Evolutionary conservation across 1,139 yeast species (phyloP), one percentile per base, ranked within the genome.

Genomic region (Insectozyma bohioensis): DNA sequence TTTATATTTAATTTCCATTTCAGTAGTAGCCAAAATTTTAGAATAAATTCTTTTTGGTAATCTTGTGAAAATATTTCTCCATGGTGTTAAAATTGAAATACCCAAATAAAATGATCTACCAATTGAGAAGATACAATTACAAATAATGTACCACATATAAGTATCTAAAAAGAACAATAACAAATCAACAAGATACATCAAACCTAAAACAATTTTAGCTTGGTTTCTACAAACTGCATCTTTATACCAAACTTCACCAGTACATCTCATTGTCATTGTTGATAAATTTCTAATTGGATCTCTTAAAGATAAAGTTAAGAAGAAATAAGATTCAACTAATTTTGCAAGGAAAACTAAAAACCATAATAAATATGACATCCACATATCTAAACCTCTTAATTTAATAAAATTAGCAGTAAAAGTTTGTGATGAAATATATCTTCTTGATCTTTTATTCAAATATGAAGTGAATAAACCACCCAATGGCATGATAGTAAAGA

Each of bases 1-100:
- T 67, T 92, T 92, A 72, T 92, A 92, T 71, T 92, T 92, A 58
- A 92, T 87, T 69, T 92, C 98, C 97, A 92, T 92, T 62, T 92
- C 98, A 47, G 96, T 86, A 26, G 98, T 92, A 30, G 97, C 97
- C 63, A 92, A 78, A 48, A 92, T 80, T 79, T 92, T 92, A 39
- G 97, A 87, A 73, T 92, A 92, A 51, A 92, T 87, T 80, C 98
- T 86, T 80, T 92, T 92, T 61, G 98, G 98, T 58, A 92, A 75
- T 65, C 98, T 83, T 42, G 96, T 83, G 73, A 90, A 92, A 54
- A 92, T 90, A 62, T 92, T 92, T 80, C 97, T 85, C 98, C 98
- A 92, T 42, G 98, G 98, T 35, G 98, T 92, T 74, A 90, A 82
- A 48, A 92, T 90, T 33, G 97, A 92, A 54, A 92, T 88, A 83